Percentiles rank a stretch among this genome's conserved stretches.
Conservation (phyloP, 2,329 filamentous ascomycete genomes). For the Penicillium sp. region DNA sequence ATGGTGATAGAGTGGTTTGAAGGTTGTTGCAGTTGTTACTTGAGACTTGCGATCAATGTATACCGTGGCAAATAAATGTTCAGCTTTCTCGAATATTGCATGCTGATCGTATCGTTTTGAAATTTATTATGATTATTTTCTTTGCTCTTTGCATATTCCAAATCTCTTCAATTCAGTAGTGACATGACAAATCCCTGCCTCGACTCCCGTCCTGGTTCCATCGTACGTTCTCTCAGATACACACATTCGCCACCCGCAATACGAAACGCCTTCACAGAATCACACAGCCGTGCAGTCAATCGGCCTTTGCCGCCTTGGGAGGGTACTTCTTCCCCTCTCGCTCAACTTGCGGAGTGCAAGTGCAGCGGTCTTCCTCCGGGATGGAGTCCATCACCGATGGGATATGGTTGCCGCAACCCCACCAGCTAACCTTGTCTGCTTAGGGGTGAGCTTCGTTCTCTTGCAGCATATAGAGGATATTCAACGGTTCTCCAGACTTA, state of each 20-base stretch:
- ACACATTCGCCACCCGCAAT: neutral
- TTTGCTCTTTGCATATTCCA: no score
- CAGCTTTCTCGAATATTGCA: no score
- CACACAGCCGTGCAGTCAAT: constrained; percentile 33
- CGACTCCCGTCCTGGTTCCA: no score
- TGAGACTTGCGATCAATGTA: no score
- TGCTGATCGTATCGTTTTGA: no score
- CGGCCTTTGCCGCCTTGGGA: constrained; percentile 50
- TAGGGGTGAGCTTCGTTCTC: constrained; percentile 4
- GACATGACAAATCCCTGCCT: no score
- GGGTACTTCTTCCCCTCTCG: constrained; percentile 58
- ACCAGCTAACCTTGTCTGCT: constrained; percentile 57
- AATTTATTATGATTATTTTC: no score
- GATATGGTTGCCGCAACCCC: constrained; percentile 59
- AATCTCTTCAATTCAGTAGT: no score
- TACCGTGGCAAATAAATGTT: no score
- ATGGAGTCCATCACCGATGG: constrained; percentile 57
- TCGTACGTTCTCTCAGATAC: neutral
- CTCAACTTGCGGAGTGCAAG: constrained; percentile 59
- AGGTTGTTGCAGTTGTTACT: no score
- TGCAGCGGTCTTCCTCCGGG: constrained; percentile 56
- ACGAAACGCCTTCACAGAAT: constrained; percentile 8
- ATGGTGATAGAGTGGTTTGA: no score
- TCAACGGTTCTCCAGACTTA: constrained; percentile 37
- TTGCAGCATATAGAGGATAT: neutral